phyloP scores from a whole-genome alignment of 2,329 filamentous ascomycete species.

The Colletotrichum plurivorum region DNA sequence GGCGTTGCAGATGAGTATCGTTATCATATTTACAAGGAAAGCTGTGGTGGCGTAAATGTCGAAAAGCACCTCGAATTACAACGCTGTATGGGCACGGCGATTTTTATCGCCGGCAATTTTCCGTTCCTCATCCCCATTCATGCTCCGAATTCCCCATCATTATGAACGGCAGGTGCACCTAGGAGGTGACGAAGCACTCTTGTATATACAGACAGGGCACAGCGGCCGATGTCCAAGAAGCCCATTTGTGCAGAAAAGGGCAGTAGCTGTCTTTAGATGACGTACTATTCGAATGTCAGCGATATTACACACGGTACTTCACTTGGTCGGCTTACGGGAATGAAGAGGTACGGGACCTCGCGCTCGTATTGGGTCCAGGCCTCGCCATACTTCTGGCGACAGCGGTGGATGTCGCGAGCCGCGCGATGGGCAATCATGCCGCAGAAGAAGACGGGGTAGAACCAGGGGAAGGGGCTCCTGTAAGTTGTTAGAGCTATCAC shows the following conservation, averaged over 20 bases:
- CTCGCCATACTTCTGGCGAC: conserved; percentile 83
- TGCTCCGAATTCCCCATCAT: conserved; percentile 18
- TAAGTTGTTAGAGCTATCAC: background rate
- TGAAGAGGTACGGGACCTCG: conserved; percentile 86
- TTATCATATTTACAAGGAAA: conserved; percentile 20
- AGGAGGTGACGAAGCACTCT: conserved; percentile 9
- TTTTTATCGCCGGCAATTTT: background rate
- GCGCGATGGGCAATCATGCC: conserved; percentile 87
- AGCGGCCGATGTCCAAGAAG: background rate
- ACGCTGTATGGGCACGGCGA: conserved; percentile 7
- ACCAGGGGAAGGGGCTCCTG: conserved; percentile 86
- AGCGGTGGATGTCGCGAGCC: conserved; percentile 80
- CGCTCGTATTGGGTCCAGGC: conserved; percentile 86
- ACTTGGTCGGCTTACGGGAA: conserved; percentile 57
- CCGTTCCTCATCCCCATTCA: background rate
- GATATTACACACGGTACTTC: background rate
- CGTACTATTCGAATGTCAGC: conserved; percentile 7
- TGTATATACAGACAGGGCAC: conserved; percentile 20
- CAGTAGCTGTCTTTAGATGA: background rate
- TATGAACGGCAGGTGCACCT: conserved; percentile 12
- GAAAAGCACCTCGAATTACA: background rate
- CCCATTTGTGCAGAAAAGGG: background rate
- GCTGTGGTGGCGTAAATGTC: background rate
- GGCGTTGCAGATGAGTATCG: conserved; percentile 2
- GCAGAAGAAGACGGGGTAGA: conserved; percentile 87